Percentiles rank a stretch among this genome's conserved stretches.
Conservation (phyloP, 2,329 filamentous ascomycete genomes). For the Orbilia blumenaviensis region DNA sequence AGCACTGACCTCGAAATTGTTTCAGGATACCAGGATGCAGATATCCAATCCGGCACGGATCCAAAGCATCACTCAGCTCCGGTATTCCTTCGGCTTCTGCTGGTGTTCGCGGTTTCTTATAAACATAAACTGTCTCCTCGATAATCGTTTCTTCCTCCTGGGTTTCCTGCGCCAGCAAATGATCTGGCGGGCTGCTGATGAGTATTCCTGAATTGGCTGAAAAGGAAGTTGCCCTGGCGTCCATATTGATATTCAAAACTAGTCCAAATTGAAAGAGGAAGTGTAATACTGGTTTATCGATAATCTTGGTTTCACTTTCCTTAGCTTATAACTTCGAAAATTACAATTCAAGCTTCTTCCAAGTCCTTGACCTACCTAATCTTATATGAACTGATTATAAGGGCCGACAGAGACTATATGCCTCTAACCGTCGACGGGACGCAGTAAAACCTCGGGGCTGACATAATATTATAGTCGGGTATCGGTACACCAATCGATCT, state of each 20-base stretch:
- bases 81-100: background rate
- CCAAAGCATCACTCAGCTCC: background rate
- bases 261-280: background rate
- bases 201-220: background rate
- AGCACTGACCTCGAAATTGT: background rate
- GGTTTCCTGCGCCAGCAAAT: background rate
- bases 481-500: background rate
- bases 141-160: background rate
- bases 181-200: background rate
- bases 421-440: background rate
- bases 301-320: too few relatives aligned
- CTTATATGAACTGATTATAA: too few relatives aligned
- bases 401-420: too few relatives aligned
- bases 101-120: background rate
- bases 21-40: background rate
- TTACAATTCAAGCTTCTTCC: background rate
- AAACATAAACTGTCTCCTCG: background rate
- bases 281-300: background rate
- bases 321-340: too few relatives aligned
- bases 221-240: background rate
- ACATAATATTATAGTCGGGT: background rate
- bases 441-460: background rate
- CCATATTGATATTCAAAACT: background rate
- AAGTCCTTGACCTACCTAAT: too few relatives aligned
- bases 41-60: background rate